Evolutionary conservation across 2,329 filamentous ascomycete species (phyloP).

Genomic region (Purpureocillium takamizusanense): DNA sequence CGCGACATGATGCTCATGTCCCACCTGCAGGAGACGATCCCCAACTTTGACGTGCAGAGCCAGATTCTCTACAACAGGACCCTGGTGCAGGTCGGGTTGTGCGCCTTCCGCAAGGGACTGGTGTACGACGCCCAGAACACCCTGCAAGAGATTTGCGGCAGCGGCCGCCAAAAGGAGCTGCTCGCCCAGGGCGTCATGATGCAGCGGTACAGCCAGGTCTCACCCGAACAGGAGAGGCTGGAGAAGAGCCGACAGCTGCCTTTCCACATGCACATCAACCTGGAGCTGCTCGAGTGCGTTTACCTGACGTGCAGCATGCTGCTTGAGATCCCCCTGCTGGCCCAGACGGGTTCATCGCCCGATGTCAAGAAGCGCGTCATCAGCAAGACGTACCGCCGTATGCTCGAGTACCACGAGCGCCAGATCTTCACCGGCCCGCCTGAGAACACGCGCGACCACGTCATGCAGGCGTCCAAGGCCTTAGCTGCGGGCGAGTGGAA

Average conservation of each 20-base stretch:
- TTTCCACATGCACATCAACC: slow-evolving; percentile 99
- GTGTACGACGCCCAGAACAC: slow-evolving; percentile 98
- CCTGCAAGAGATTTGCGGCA: slow-evolving; percentile 95
- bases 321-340: slow-evolving; percentile 91
- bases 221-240: slow-evolving; percentile 92
- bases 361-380: slow-evolving; percentile 97
- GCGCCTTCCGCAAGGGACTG: slow-evolving; percentile 92
- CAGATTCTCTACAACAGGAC: slow-evolving; percentile 99
- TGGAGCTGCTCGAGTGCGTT: slow-evolving; percentile 94
- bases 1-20: slow-evolving; percentile 99
- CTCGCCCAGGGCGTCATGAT: slow-evolving; percentile 97
- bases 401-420: slow-evolving; percentile 98
- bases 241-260: slow-evolving; percentile 96
- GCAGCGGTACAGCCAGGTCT: slow-evolving; percentile 91
- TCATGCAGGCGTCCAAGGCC: slow-evolving; percentile 98
- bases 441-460: slow-evolving; percentile 97
- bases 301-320: slow-evolving; percentile 99
- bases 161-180: slow-evolving; percentile 94
- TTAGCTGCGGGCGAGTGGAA: slow-evolving; percentile 97
- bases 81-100: slow-evolving; percentile 93
- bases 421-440: slow-evolving; percentile 98
- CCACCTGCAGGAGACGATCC: slow-evolving; percentile 93
- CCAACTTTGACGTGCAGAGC: slow-evolving; percentile 91
- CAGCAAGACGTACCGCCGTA: slow-evolving; percentile 97
- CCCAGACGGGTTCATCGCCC: slow-evolving; percentile 91